Evolutionary conservation across 2,329 filamentous ascomycete genomes (phyloP).

Genomic region (Mycosphaerella arachidis): DNA sequence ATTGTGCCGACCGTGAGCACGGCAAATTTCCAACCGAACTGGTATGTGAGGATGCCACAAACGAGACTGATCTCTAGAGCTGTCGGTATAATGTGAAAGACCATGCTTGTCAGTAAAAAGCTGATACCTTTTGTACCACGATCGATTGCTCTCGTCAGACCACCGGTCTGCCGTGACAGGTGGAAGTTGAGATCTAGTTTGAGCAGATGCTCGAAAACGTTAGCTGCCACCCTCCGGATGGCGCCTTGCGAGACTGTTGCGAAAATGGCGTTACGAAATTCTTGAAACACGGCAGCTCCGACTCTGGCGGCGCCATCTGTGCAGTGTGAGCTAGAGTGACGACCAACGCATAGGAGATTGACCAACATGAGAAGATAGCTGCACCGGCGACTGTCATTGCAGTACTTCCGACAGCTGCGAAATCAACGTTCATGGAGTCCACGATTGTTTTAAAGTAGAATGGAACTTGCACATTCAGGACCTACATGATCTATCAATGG

Average conservation of each 20-base stretch:
- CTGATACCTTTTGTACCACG: slow-evolving; percentile 97
- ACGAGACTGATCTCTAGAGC: slow-evolving; percentile 92
- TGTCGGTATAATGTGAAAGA: slow-evolving; percentile 93
- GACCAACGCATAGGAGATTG: not conserved
- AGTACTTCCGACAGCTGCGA: slow-evolving; percentile 79
- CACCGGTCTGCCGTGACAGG: slow-evolving; percentile 88
- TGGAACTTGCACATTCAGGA: slow-evolving; percentile 94
- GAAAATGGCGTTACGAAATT: slow-evolving; percentile 92
- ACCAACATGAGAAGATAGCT: slow-evolving; percentile 69
- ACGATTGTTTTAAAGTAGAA: slow-evolving; percentile 99
- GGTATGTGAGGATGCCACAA: slow-evolving; percentile 92
- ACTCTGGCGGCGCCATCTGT: slow-evolving; percentile 79
- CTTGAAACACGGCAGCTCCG: slow-evolving; percentile 83
- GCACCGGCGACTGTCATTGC: slow-evolving; percentile 83
- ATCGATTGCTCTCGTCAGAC: slow-evolving; percentile 88
- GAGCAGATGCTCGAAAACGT: slow-evolving; percentile 87
- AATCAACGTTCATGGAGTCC: slow-evolving; percentile 95
- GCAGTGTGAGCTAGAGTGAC: not conserved
- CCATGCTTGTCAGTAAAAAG: slow-evolving; percentile 95
- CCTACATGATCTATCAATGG: slow-evolving; percentile 39
- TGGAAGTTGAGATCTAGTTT: slow-evolving; percentile 91
- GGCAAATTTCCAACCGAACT: slow-evolving; percentile 89
- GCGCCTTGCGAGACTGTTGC: slow-evolving; percentile 96
- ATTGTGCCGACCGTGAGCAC: slow-evolving; percentile 87
- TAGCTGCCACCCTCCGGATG: slow-evolving; percentile 82